These are phyloP conservation scores for Ceratobasidium papillatum DNA, from an alignment of 1,284 basidiomycete species.

Conservation along the genomic window DNA sequence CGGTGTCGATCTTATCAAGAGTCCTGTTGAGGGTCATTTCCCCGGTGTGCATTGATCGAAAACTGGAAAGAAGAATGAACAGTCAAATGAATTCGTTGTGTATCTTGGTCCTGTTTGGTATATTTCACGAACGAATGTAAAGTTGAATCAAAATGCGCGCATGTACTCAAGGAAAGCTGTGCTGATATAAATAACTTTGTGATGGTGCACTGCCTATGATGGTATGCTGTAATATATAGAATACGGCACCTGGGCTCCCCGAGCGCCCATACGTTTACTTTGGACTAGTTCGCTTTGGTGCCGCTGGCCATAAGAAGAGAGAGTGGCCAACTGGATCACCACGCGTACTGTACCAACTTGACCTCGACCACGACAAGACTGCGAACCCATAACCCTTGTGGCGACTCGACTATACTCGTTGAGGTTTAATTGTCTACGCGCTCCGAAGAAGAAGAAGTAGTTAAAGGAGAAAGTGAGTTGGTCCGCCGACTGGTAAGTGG, in stretches of 20 bases:
- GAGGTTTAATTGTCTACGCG: background rate
- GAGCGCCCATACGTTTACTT: background rate
- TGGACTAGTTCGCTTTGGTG: background rate
- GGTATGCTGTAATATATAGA: background rate
- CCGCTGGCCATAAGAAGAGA: background rate
- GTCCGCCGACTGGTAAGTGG: background rate
- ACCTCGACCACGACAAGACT: background rate
- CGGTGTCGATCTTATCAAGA: constrained; percentile 43
- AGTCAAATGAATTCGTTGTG: background rate
- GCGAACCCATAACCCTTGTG: background rate
- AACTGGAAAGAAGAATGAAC: constrained; percentile 1
- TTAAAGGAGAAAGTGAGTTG: background rate
- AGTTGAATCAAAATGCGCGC: background rate
- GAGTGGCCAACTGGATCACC: background rate
- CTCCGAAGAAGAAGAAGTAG: no score
- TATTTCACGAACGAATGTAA: background rate
- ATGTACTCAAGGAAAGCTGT: no score
- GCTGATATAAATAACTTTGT: no score
- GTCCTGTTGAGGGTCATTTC: constrained; percentile 27
- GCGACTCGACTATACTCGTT: background rate
- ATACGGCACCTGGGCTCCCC: background rate
- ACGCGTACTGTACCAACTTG: background rate
- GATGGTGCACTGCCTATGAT: background rate
- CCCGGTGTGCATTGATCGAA: constrained; percentile 16
- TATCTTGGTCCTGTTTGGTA: background rate